Conservation (phyloP, 1,284 basidiomycete genomes). For the Ganoderma multipileum region DNA sequence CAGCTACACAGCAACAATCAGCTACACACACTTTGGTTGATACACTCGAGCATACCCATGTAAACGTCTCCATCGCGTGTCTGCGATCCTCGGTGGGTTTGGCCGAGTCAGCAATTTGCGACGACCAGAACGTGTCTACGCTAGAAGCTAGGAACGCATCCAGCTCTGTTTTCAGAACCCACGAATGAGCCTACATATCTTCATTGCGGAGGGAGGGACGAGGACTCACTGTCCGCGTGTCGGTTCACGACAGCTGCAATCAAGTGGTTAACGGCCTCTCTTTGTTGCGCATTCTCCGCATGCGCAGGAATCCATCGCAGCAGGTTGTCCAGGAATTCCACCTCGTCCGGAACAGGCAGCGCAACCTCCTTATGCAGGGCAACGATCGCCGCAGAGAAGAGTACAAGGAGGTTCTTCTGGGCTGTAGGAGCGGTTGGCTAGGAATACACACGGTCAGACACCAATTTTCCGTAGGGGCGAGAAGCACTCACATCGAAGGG, state of each 20-base stretch:
- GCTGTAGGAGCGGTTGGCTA: slow-evolving; percentile 52
- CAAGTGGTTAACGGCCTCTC: slow-evolving; percentile 64
- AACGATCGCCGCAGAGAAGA: slow-evolving; percentile 74
- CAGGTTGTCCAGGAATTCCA: slow-evolving; percentile 58
- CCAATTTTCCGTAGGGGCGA: neutral
- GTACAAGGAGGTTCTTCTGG: slow-evolving; percentile 67
- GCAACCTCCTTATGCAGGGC: slow-evolving; percentile 71
- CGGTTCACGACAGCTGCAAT: slow-evolving; percentile 82
- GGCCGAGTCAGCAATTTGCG: slow-evolving; percentile 47
- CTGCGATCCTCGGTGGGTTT: slow-evolving; percentile 50
- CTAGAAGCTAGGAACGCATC: slow-evolving; percentile 34
- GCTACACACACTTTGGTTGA: slow-evolving; percentile 16
- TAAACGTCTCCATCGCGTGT: slow-evolving; percentile 67
- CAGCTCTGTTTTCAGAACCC: slow-evolving; percentile 30
- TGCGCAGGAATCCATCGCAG: slow-evolving; percentile 64
- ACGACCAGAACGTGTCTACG: slow-evolving; percentile 53
- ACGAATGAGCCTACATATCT: neutral
- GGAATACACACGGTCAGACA: no score
- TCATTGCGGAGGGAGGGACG: neutral
- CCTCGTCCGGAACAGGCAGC: slow-evolving; percentile 54
- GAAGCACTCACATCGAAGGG: slow-evolving; percentile 52
- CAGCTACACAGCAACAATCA: slow-evolving; percentile 53
- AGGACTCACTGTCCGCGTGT: slow-evolving; percentile 59
- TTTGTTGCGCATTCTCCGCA: slow-evolving; percentile 62
- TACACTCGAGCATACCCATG: slow-evolving; percentile 61